phyloP scores from a whole-genome alignment of 257 asterid species.

The Lithospermum erythrorhizon region DNA sequence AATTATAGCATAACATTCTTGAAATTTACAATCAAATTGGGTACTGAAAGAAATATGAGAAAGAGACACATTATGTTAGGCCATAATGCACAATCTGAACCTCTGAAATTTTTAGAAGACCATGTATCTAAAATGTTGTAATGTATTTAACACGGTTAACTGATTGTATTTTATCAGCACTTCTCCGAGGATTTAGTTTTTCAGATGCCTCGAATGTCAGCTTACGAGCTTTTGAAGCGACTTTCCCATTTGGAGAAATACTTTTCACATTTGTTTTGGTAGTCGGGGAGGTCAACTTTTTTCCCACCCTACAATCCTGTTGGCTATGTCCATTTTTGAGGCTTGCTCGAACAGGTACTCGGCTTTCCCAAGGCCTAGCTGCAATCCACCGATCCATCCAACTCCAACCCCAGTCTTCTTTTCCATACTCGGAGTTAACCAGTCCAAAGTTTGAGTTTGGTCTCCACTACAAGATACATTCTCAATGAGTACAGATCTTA shows the following conservation, averaged over 20 bases:
- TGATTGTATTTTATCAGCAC: not conserved
- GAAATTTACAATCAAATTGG: too few species aligned
- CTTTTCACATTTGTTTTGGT: conserved; percentile 30
- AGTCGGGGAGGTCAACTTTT: conserved; percentile 28
- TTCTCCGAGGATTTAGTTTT: conserved; percentile 28
- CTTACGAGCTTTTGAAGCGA: conserved; percentile 33
- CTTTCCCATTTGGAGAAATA: conserved; percentile 46
- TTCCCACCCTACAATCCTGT: conserved; percentile 28
- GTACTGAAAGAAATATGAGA: too few species aligned
- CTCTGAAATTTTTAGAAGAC: not conserved
- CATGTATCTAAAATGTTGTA: not conserved
- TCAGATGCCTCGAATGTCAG: conserved; percentile 34
- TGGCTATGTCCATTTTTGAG: conserved; percentile 34
- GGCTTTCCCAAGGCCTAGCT: conserved; percentile 96
- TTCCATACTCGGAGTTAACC: conserved; percentile 39
- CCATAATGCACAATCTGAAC: not conserved
- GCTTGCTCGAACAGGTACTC: conserved; percentile 33
- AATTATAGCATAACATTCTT: too few species aligned
- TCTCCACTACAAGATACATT: conserved; percentile 62
- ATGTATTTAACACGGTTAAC: not conserved
- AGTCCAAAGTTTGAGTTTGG: conserved; percentile 48
- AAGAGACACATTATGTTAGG: too few species aligned
- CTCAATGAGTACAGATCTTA: conserved; percentile 2
- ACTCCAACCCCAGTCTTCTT: conserved; percentile 94
- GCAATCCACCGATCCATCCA: conserved; percentile 97